Percentiles rank a stretch among this genome's conserved stretches.
These are phyloP conservation scores for Tolypocladium ophioglossoides DNA, from an alignment of 2,329 filamentous ascomycete species.

Conservation along the genomic window DNA sequence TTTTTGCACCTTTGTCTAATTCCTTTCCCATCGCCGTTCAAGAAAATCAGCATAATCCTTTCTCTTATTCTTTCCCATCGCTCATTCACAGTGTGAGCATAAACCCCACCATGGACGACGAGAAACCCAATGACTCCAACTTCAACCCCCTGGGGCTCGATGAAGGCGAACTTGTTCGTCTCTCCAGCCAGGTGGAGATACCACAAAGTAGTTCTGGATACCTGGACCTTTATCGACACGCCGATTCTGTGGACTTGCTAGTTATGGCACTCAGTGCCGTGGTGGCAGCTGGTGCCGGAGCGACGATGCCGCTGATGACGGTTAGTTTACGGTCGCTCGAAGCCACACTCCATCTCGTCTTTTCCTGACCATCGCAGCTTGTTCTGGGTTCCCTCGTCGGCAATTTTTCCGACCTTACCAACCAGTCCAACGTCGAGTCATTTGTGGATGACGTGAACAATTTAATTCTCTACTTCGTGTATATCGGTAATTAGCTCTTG, in stretches of 20 bases:
- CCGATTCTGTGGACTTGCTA: not conserved
- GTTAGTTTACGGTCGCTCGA: not conserved
- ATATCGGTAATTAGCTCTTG: not conserved
- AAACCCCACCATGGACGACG: not conserved
- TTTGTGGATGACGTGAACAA: not conserved
- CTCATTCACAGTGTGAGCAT: too few species aligned
- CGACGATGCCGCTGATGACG: not conserved
- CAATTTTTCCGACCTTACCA: not conserved
- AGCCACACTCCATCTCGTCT: too few species aligned
- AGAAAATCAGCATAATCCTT: too few species aligned
- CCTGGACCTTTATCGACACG: not conserved
- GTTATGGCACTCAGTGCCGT: not conserved
- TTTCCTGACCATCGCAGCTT: not conserved
- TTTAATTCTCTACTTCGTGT: not conserved
- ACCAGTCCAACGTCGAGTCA: not conserved
- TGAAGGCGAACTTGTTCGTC: not conserved
- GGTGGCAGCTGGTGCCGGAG: not conserved
- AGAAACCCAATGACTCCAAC: not conserved
- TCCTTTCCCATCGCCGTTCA: too few species aligned
- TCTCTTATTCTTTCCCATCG: too few species aligned
- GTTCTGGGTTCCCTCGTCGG: not conserved
- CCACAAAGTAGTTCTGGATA: not conserved
- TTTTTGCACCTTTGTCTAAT: too few species aligned
- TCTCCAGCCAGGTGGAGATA: not conserved
- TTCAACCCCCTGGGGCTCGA: not conserved